Evolutionary conservation across 371 early-diverging fungal species (phyloP).

Genomic region (Syncephalastrum monosporum): DNA sequence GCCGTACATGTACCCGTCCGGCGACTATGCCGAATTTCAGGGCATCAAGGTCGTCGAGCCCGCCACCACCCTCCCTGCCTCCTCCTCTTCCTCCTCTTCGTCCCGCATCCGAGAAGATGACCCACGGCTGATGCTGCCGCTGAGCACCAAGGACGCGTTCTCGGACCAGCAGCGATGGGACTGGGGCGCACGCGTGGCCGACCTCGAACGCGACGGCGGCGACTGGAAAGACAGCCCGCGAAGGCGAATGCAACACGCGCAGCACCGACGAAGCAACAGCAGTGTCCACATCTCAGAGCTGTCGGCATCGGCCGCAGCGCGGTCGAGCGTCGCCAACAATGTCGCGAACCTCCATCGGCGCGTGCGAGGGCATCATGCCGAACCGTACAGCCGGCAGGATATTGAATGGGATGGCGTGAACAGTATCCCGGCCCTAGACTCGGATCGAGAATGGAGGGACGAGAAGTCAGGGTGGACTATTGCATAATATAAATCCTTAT

Average conservation of each 20-base stretch:
- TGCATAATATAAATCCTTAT: constrained; percentile 11
- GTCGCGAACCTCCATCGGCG: constrained; percentile 40
- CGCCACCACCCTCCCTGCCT: background rate
- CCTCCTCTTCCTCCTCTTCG: background rate
- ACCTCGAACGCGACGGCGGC: constrained; percentile 21
- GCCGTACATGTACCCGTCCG: too few species aligned
- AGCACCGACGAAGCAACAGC: constrained; percentile 38
- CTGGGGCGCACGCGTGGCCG: constrained; percentile 11
- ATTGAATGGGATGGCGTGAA: constrained; percentile 50
- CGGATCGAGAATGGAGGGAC: constrained; percentile 16
- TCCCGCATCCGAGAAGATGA: background rate
- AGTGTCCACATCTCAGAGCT: constrained; percentile 31
- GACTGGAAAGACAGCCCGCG: constrained; percentile 12
- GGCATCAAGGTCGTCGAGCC: constrained; percentile 5
- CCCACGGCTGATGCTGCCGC: constrained; percentile 2
- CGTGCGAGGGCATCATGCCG: constrained; percentile 32
- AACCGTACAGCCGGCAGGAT: constrained; percentile 30
- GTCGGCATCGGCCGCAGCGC: constrained; percentile 10
- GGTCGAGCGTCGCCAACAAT: constrained; percentile 24
- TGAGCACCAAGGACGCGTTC: constrained; percentile 2
- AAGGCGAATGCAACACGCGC: background rate
- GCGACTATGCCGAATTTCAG: constrained; percentile 12
- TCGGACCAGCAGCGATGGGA: constrained; percentile 12
- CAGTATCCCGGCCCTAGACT: constrained; percentile 3
- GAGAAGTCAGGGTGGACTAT: constrained; percentile 28